A percentile compares a stretch with the other conserved stretches of the same genome.
Evolutionary conservation across 768 basidiomycete species (phyloP).

Genomic region (Lepiota brunneoincarnata): DNA sequence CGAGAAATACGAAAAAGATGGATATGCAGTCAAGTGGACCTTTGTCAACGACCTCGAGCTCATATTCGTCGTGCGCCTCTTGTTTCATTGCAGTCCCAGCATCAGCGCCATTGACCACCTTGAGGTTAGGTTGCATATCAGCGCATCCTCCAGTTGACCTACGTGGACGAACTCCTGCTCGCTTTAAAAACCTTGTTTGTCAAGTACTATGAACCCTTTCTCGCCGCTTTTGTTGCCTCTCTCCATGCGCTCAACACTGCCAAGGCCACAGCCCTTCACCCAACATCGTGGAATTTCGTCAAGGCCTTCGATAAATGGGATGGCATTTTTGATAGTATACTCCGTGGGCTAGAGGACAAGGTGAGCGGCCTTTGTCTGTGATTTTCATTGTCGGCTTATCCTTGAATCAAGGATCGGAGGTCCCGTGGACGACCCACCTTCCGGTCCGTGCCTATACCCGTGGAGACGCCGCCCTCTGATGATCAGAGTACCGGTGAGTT

Average conservation of each 20-base stretch:
- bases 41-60: constrained; percentile 94
- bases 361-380: constrained; percentile 55
- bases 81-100: constrained; percentile 1
- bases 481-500: constrained; percentile 56
- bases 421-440: constrained; percentile 50
- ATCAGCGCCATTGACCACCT: constrained; percentile 4
- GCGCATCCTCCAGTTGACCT: constrained; percentile 91
- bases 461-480: constrained; percentile 54
- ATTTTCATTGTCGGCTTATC: constrained; percentile 3
- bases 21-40: constrained; percentile 92
- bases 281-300: constrained; percentile 63
- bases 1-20: constrained; percentile 89
- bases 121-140: constrained; percentile 84
- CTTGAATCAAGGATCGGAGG: constrained; percentile 60
- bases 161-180: constrained; percentile 83
- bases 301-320: constrained; percentile 82
- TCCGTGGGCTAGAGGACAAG: constrained; percentile 72
- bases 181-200: constrained; percentile 84
- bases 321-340: constrained; percentile 69
- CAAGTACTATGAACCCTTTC: constrained; percentile 81
- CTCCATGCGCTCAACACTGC: constrained; percentile 59
- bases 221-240: constrained; percentile 81
- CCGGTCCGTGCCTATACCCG: constrained; percentile 33
- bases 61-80: constrained; percentile 83
- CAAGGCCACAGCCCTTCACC: constrained; percentile 37